Percentiles rank a stretch among this genome's conserved stretches.
Evolutionary conservation across 2,329 filamentous ascomycete genomes (phyloP).

Genomic region (Fusarium beomiforme): DNA sequence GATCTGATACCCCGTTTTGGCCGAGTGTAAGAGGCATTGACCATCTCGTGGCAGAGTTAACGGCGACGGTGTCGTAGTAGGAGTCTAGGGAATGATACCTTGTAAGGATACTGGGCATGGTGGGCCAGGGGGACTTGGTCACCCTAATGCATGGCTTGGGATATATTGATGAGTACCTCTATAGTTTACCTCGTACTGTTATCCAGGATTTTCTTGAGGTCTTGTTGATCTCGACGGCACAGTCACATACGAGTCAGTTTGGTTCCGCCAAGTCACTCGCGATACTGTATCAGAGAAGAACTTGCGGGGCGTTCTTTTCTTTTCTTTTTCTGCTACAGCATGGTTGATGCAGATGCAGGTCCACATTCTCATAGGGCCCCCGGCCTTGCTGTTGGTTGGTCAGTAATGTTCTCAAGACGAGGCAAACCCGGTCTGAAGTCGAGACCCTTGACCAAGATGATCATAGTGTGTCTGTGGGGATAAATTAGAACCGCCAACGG

Average conservation of each 20-base stretch:
- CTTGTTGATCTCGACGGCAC: background rate
- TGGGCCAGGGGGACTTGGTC: background rate
- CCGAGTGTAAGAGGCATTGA: conserved; percentile 10
- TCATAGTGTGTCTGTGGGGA: background rate
- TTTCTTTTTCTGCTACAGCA: background rate
- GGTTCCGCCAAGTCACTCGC: background rate
- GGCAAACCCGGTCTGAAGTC: background rate
- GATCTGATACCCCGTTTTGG: conserved; percentile 6
- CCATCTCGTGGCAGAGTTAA: conserved; percentile 8
- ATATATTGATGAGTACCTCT: background rate
- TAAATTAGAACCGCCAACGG: background rate
- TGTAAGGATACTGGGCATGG: background rate
- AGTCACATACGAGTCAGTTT: background rate
- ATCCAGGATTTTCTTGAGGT: background rate
- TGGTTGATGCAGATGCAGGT: conserved; percentile 11
- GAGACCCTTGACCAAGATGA: background rate
- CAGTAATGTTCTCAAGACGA: background rate
- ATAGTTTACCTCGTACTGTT: background rate
- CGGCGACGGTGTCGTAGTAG: background rate
- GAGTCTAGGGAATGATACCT: background rate
- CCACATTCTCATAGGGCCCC: conserved; percentile 2
- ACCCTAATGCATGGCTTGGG: background rate
- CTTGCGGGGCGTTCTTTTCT: background rate
- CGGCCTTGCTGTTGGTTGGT: background rate
- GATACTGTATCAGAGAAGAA: background rate